Conservation (phyloP, 2,329 filamentous ascomycete species). For the Paraconiothyrium sp. region DNA sequence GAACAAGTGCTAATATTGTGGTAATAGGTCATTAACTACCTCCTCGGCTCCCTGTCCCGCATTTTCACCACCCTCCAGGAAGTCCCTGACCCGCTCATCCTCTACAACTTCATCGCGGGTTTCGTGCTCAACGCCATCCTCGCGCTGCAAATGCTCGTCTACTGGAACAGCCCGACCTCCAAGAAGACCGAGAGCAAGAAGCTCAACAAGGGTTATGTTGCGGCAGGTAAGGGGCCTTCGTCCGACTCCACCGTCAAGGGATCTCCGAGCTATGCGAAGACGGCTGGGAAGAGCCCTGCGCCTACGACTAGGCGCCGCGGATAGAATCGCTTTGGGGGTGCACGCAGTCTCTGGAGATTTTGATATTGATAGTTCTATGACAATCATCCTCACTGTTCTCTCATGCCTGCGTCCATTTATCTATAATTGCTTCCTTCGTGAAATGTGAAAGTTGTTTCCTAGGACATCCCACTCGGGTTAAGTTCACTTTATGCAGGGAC, state of each 20-base stretch:
- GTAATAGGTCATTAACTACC: conserved; percentile 93
- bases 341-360: too few relatives aligned
- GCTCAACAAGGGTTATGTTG: conserved; percentile 47
- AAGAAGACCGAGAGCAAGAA: conserved; percentile 48
- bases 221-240: conserved; percentile 43
- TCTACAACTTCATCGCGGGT: conserved; percentile 92
- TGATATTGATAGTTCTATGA: background rate
- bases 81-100: conserved; percentile 94
- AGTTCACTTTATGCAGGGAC: too few relatives aligned
- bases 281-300: conserved; percentile 57
- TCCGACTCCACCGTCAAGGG: conserved; percentile 49
- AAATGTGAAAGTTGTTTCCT: too few relatives aligned
- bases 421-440: background rate
- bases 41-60: conserved; percentile 87
- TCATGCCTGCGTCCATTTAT: background rate
- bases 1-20: background rate
- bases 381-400: background rate
- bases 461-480: too few relatives aligned
- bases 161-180: conserved; percentile 76
- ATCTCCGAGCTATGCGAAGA: conserved; percentile 46
- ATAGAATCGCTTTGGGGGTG: conserved; percentile 34
- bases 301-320: conserved; percentile 64
- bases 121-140: conserved; percentile 90
- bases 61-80: conserved; percentile 99
- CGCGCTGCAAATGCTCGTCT: conserved; percentile 90